Conservation (phyloP, 1,284 basidiomycete species). For the Cryptococcus sp. region DNA sequence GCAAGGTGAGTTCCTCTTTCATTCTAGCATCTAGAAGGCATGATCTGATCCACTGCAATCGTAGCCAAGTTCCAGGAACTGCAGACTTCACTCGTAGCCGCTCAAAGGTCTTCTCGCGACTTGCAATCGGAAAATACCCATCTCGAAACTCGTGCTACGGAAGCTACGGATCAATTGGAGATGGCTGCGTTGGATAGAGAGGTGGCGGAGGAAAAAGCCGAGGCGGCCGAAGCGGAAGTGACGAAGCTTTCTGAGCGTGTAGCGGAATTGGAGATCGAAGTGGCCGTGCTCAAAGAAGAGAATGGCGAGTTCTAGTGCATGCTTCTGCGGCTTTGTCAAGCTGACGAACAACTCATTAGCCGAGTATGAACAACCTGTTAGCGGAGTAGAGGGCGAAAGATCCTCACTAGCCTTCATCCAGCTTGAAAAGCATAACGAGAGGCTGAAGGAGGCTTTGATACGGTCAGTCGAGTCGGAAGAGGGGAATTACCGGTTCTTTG, state of each 20-base stretch:
- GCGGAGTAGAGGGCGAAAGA: constrained; percentile 57
- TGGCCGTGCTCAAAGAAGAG: constrained; percentile 70
- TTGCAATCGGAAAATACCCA: constrained; percentile 64
- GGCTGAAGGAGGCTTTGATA: constrained; percentile 90
- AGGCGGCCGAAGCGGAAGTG: constrained; percentile 73
- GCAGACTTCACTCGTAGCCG: constrained; percentile 72
- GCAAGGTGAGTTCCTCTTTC: constrained; percentile 56
- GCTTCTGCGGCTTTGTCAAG: constrained; percentile 5
- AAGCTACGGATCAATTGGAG: constrained; percentile 86
- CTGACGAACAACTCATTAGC: constrained; percentile 23
- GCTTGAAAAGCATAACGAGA: constrained; percentile 93
- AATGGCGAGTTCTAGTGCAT: constrained; percentile 42
- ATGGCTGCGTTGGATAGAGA: constrained; percentile 96
- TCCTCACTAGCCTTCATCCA: constrained; percentile 81
- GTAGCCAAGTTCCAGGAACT: constrained; percentile 74
- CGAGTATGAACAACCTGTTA: constrained; percentile 55
- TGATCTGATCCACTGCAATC: constrained; percentile 4
- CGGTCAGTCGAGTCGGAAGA: constrained; percentile 57
- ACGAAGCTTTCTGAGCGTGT: constrained; percentile 75
- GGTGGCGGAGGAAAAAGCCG: constrained; percentile 91
- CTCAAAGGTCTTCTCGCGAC: constrained; percentile 68
- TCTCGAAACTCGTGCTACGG: constrained; percentile 66
- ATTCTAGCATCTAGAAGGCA: not conserved
- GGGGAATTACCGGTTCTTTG: not conserved
- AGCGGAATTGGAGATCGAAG: constrained; percentile 81